Conservation (phyloP, 2,329 filamentous ascomycete species). For the Phaeosphaeriaceae sp. region DNA sequence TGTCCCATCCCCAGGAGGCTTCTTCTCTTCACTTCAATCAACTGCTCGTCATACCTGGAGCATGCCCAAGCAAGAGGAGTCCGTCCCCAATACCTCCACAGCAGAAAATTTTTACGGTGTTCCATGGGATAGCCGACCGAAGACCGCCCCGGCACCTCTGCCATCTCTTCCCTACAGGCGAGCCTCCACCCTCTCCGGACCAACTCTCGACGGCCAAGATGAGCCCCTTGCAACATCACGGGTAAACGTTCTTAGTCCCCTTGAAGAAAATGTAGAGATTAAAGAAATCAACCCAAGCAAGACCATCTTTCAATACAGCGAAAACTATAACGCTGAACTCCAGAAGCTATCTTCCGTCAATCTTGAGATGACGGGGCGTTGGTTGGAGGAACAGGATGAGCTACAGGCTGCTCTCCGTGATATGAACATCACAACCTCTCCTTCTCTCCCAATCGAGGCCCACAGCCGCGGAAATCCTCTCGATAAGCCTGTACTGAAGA, state of each 20-base stretch:
- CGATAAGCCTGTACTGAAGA: conserved; percentile 61
- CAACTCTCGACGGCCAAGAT: conserved; percentile 43
- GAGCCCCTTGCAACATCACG: conserved; percentile 41
- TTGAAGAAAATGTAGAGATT: conserved; percentile 53
- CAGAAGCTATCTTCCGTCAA: conserved; percentile 74
- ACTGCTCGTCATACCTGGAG: conserved; percentile 84
- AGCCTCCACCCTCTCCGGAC: conserved; percentile 37
- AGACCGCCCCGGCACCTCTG: conserved; percentile 26
- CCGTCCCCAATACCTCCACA: conserved; percentile 82
- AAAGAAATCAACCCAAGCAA: conserved; percentile 67
- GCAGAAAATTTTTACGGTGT: conserved; percentile 90
- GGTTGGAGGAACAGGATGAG: conserved; percentile 81
- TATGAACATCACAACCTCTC: conserved; percentile 56
- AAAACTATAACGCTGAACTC: conserved; percentile 76
- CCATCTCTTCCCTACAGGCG: conserved; percentile 24
- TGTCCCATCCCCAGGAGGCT: conserved; percentile 88
- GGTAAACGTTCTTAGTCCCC: conserved; percentile 36
- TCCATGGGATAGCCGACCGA: conserved; percentile 66
- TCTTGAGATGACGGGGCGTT: conserved; percentile 82
- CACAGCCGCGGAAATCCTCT: conserved; percentile 45
- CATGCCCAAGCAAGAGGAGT: conserved; percentile 50
- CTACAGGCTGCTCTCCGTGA: conserved; percentile 72
- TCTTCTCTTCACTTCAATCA: conserved; percentile 84
- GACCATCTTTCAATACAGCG: conserved; percentile 74
- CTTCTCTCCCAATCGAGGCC: conserved; percentile 37